These are phyloP conservation scores for Quercus ilex DNA, from an alignment of 306 rosid species.

Conservation along the genomic window DNA sequence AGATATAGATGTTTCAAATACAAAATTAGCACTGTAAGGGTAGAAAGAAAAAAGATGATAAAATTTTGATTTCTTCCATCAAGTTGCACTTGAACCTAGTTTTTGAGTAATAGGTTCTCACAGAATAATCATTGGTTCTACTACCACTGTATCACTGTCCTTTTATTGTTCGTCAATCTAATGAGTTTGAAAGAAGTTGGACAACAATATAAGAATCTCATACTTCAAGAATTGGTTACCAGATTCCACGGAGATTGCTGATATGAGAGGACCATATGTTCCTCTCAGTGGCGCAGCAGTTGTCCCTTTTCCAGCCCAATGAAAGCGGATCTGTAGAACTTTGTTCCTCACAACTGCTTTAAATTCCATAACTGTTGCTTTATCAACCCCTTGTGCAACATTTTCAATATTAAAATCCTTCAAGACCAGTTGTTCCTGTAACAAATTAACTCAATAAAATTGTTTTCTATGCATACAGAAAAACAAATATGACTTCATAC, in stretches of 20 bases:
- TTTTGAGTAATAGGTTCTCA: too few species aligned
- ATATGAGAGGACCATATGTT: conserved; percentile 65
- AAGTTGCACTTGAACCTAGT: too few species aligned
- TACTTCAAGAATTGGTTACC: conserved; percentile 24
- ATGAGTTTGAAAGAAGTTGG: neutral
- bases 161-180: neutral
- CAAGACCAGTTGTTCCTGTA: conserved; percentile 39
- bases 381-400: conserved; percentile 37
- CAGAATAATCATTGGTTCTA: too few species aligned
- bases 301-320: conserved; percentile 78
- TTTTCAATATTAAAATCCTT: conserved; percentile 50
- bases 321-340: conserved; percentile 46
- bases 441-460: conserved; percentile 12
- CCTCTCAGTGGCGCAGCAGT: conserved; percentile 39
- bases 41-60: too few species aligned
- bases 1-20: neutral
- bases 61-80: too few species aligned
- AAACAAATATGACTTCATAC: conserved; percentile 27
- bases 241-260: conserved; percentile 59
- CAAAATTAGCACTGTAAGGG: neutral
- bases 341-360: conserved; percentile 33
- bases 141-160: neutral
- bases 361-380: conserved; percentile 22
- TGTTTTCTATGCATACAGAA: neutral
- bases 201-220: neutral